A percentile compares a stretch with the other conserved stretches of the same genome.
phyloP scores from a whole-genome alignment of 306 rosid genomes.

The Acacia confusa region DNA sequence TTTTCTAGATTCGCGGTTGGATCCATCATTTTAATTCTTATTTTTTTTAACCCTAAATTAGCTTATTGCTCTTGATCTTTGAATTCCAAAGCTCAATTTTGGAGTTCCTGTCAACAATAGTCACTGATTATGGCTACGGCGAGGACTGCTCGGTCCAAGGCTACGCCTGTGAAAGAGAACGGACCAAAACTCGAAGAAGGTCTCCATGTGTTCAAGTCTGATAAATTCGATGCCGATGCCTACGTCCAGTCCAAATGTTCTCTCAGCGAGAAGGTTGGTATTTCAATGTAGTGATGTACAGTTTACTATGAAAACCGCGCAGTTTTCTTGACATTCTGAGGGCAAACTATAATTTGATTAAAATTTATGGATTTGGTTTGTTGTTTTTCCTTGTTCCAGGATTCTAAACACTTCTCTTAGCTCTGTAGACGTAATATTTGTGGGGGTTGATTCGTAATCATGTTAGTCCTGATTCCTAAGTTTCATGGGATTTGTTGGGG shows the following conservation, averaged over 20 bases:
- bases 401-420: not conserved
- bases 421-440: not conserved
- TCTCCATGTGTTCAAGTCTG: constrained; percentile 79
- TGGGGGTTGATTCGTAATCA: not conserved
- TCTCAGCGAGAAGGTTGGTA: constrained; percentile 83
- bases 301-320: not conserved
- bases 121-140: constrained; percentile 59
- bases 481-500: not conserved
- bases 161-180: constrained; percentile 61
- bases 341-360: not conserved
- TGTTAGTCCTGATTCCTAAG: not conserved
- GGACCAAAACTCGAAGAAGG: constrained; percentile 84
- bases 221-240: constrained; percentile 74
- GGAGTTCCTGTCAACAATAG: not conserved
- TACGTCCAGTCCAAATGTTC: constrained; percentile 78
- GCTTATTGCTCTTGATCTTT: constrained; percentile 22
- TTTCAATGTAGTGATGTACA: not conserved
- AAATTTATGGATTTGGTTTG: not conserved
- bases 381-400: not conserved
- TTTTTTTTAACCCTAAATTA: constrained; percentile 36
- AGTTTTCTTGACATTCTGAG: not conserved
- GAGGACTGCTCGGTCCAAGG: constrained; percentile 78
- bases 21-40: constrained; percentile 31
- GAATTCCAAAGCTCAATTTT: not conserved
- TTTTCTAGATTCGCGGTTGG: constrained; percentile 30